Base-by-base conservation (phyloP, 2,329 filamentous ascomycete genomes). In the Pestalotiopsis sp. region DNA sequence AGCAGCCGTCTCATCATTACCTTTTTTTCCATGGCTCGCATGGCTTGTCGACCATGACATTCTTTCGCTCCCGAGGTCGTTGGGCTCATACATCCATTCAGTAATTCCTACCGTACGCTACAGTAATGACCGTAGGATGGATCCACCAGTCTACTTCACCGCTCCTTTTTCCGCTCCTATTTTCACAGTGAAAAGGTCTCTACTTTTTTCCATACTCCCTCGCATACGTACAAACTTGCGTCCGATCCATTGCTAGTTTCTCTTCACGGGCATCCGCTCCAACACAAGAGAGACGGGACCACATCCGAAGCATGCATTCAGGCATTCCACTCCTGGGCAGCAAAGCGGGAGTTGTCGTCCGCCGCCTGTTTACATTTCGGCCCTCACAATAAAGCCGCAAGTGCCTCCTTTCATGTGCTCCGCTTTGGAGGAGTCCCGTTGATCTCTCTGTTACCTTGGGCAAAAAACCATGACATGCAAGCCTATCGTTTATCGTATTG, bases 1-100 rank as follows among this genome's bases (percentile, higher is more conserved):
- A 27, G 39, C 58, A 59, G 25, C 49, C 52, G 64, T 52, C 64
- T 66, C 58, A 66, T 41, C 45, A 45, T 45, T 52, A 52, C 45
- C 11, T 20, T 52, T 4, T 36, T 36, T 36, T 36, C 31, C 31
- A 36, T 36, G 31, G 31, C 31, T 36, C 31, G 20, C 45, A 7
- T 52, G 45, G 45, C 45, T 52, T 52, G 14, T 52, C 45, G 45
- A 52, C 45, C 20, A 52, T 52, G 17, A 52, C 45, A 7, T 52
- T 52, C 17, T 52, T 52, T 52, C 17, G 45, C 45, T 52, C 27
- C 27, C 27, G 27, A 27, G 27, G 27, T 27, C 45, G 45, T n/a
- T 52, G 45, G 45, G 45, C 20, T n/a, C 45, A 52, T 7, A 52
- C 45, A 20, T 49, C 41, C 41, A 49, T 49, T 20, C 45, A 17